Evolutionary conservation across 208 protist genomes (phyloP).

Genomic region (Trypanosoma vivax): DNA sequence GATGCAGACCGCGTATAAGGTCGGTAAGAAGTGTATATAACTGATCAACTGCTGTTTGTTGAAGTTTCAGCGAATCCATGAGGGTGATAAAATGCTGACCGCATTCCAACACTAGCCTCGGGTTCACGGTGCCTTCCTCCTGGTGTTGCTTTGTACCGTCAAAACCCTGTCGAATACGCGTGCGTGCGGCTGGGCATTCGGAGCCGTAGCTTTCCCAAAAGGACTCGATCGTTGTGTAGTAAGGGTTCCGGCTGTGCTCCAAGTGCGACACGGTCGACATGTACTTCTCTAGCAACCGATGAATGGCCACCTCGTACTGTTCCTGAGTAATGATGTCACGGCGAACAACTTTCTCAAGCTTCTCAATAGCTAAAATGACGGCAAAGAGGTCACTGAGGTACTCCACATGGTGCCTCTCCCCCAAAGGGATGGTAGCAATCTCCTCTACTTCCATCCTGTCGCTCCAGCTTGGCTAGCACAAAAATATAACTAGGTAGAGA

Average conservation of each 20-base stretch:
- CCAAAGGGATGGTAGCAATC: slow-evolving; percentile 36
- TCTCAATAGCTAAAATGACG: slow-evolving; percentile 90
- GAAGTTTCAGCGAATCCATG: slow-evolving; percentile 87
- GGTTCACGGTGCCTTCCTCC: slow-evolving; percentile 38
- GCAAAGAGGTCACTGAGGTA: slow-evolving; percentile 94
- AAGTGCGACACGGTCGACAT: slow-evolving; percentile 82
- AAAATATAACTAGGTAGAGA: neutral
- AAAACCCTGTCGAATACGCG: slow-evolving; percentile 36
- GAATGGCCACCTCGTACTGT: slow-evolving; percentile 79
- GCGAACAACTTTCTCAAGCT: slow-evolving; percentile 92
- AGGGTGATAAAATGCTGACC: slow-evolving; percentile 92
- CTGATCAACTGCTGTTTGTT: slow-evolving; percentile 87
- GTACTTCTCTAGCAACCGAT: slow-evolving; percentile 93
- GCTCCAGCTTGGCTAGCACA: neutral
- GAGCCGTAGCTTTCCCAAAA: slow-evolving; percentile 90
- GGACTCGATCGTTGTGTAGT: slow-evolving; percentile 79
- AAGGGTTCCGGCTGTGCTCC: slow-evolving; percentile 52
- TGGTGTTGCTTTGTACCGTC: slow-evolving; percentile 13
- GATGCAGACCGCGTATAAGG: slow-evolving; percentile 55
- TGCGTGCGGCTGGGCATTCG: slow-evolving; percentile 50
- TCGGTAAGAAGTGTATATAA: slow-evolving; percentile 89
- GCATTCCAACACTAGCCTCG: slow-evolving; percentile 75
- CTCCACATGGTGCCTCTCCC: slow-evolving; percentile 85
- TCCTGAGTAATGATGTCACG: slow-evolving; percentile 85
- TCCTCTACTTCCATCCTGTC: slow-evolving; percentile 10